Conservation (phyloP, 306 rosid genomes). For the Trifolium subterraneum region DNA sequence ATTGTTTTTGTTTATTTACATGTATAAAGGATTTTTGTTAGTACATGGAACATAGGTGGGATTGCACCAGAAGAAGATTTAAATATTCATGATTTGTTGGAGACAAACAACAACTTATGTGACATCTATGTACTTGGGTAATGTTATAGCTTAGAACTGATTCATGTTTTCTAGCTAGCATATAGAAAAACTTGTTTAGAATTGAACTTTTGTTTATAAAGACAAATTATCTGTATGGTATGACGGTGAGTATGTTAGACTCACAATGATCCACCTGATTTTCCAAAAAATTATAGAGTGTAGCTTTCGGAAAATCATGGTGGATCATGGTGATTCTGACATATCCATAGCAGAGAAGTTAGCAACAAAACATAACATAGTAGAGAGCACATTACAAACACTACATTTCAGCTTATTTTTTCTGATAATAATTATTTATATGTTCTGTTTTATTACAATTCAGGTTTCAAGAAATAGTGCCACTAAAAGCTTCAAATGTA, state of each 20-base stretch:
- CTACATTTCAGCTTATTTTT: background rate
- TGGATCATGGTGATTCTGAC: too few relatives aligned
- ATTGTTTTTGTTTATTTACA: constrained; percentile 25
- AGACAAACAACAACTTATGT: constrained; percentile 53
- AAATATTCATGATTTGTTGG: constrained; percentile 68
- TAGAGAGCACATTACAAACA: background rate
- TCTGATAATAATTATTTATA: constrained; percentile 9
- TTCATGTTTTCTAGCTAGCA: background rate
- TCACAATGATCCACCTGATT: too few relatives aligned
- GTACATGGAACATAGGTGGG: constrained; percentile 97
- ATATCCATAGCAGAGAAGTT: background rate
- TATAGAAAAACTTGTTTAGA: background rate
- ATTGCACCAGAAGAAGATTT: constrained; percentile 72
- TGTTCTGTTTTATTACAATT: background rate
- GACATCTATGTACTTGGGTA: constrained; percentile 93
- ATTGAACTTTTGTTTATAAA: background rate
- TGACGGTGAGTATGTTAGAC: too few relatives aligned
- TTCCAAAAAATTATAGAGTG: too few relatives aligned
- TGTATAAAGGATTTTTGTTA: constrained; percentile 70
- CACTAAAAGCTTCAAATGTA: constrained; percentile 81
- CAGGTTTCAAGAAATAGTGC: constrained; percentile 96
- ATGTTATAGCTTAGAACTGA: background rate
- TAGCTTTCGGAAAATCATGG: too few relatives aligned
- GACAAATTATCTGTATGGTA: background rate
- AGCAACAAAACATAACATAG: background rate